Evolutionary conservation across 768 basidiomycete species (phyloP), one percentile per base, ranked within the genome.

Genomic region (Lanmaoa rubissima): DNA sequence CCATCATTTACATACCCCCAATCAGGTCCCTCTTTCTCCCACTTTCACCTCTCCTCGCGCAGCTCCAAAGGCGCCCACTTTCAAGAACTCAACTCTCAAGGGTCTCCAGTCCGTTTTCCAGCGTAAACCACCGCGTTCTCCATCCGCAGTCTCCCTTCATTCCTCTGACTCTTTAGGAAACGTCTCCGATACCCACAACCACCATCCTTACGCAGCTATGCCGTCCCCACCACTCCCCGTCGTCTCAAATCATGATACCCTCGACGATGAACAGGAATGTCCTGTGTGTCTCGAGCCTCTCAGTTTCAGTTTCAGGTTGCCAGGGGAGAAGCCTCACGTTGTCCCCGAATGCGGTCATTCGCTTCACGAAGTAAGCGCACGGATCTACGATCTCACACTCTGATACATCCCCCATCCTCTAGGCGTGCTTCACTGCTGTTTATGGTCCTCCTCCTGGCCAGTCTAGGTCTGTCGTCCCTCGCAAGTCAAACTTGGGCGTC

Each of bases 271-370:
- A 66, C 88, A 90, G 51, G 91, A 89, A 66, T 99, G 97, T 65
- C 96, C 96, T 13, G 93, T 99, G 63, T 99, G 96, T 74, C 87
- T 97, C 63, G 96, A 98, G 67, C 90, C 92, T 2, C 83, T 99
- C 68, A 89, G 88, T 68, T 94, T 94, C 73, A 89, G 87, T 73
- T 97, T 94, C 74, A 82, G 94, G 59, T 75, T 99, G 14, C 90
- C 92, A 0, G 97, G 97, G 10, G 97, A 99, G 78, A 98, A 95
- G 69, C 93, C 96, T 9, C 95, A 98, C 69, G 89, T 99, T 60
- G 90, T 97, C 45, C 96, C 97, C 32, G 92, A 95, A 69, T 99
- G 97, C 64, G 95, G 97, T 38, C 97, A 99, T 76, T 89, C 93
- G 36, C 84, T 99, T n/a, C 97, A 98, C 75, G 88, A 94, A 79